Evolutionary conservation across 305 asterid genomes (phyloP), one percentile per base, ranked within the genome.

Genomic region (Ruellia speciosa): DNA sequence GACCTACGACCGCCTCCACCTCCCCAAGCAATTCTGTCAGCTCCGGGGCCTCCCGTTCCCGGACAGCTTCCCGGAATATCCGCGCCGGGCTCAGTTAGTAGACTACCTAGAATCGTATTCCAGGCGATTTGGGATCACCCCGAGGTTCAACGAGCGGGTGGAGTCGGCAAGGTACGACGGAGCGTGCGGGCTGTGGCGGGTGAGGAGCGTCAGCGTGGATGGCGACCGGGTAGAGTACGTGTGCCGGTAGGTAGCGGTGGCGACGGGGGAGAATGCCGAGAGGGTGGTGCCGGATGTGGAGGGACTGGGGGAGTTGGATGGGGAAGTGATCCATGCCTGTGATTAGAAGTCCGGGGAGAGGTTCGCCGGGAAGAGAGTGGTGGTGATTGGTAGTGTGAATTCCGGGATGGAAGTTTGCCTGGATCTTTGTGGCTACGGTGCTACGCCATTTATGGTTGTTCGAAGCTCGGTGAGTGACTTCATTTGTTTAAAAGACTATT

Each of bases 381-480:
- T 85, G 15, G 97, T 90, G 0, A 89, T 87, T 17, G 97, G 97
- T 0, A 83, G 97, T 69, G 96, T 96, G 18, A 90, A 87, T 64
- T 87, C 97, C 5, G 97, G 95, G 19, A 90, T 90, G 97, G 97
- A 90, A 59, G 81, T 90, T 39, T 78, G 88, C 2, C 90, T 87
- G 57, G 97, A 90, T 76, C 97, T 90, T 54, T 81, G 80, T 60
- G 79, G 79, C 41, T 83, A 87, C 31, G 68, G 68, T 54, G 96
- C 96, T 13, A 9, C 34, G 56, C 94, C 97, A 28, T 78, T 81
- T 5, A 78, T 90, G 94, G 87, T 85, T 5, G 90, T 81, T 62
- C 78, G 97, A 9, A 83, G 88, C 79, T 74, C 88, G 3, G 97
- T 90, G 41, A 85, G 90, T 56, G 20, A 5, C 43, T 24, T 54